Evolutionary conservation across 192 early-diverging fungal genomes (phyloP), one percentile per base, ranked within the genome.

Genomic region (Coemansia sp.): DNA sequence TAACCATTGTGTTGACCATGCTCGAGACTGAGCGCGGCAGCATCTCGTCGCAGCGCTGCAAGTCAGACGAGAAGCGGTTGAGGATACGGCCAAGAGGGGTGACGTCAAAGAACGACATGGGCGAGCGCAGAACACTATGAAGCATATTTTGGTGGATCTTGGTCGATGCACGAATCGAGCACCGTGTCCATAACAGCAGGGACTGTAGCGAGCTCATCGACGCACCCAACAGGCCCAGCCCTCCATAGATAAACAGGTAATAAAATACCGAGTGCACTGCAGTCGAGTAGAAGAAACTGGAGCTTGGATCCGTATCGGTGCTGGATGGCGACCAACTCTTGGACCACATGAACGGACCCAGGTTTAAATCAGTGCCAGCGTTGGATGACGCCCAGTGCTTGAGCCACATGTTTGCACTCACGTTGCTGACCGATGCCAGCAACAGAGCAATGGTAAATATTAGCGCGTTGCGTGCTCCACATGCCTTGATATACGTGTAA

Each of bases 361-460:
- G 12, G 12, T 43, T 43, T 16, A 26, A 16, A 16, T 57, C 19
- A 1, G 31, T n/a, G 3, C 3, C 4, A 4, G 16, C 9, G 14
- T 51, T 62, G 10, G 60, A 29, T 41, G 60, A 51, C n/a, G 60
- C 49, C 60, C 60, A 62, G 25, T 51, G 60, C 49, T 51, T 62
- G 5, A 62, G 60, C 60, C 60, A 62, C 14, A 49, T 29, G 12
- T 17, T 62, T 10, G 60, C 49, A 3, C 25, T 7, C 10, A 62
- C 26, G 11, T 22, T 37, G 19, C 22, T 51, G 31, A 35, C 26
- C 3, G 49, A 8, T n/a, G 48, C 3, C 8, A 51, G 6, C 3
- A 62, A 2, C 6, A 51, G 7, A 1, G 48, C 29, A 0, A 17
- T 16, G 2, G 25, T 14, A 29, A 51, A 16, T 1, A 62, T 2